Percentiles rank a stretch among this genome's conserved stretches.
Evolutionary conservation across 2,329 filamentous ascomycete genomes (phyloP).

Genomic region (Microcyclospora pomicola): DNA sequence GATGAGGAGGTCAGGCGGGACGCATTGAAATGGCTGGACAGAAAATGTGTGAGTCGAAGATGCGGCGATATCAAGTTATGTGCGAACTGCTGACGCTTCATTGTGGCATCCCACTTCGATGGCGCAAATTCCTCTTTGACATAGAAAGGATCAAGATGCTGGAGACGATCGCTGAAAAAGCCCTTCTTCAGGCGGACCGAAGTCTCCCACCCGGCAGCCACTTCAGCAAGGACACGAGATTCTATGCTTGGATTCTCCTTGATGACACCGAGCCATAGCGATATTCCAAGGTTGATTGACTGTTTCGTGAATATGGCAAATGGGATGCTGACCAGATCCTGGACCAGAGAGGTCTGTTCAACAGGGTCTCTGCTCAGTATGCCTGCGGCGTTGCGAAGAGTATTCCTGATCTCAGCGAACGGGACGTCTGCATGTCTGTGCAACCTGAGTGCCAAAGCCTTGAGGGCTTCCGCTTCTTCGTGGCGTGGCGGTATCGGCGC

Average conservation of each 20-base stretch:
- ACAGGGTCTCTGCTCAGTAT: conserved; percentile 66
- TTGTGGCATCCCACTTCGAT: conserved; percentile 62
- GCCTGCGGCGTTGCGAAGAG: conserved; percentile 71
- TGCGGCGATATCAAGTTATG: conserved; percentile 81
- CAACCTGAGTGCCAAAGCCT: conserved; percentile 59
- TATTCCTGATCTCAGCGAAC: conserved; percentile 62
- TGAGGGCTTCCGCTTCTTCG: conserved; percentile 45
- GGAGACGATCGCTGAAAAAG: conserved; percentile 61
- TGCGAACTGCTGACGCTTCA: conserved; percentile 61
- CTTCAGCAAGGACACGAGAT: conserved; percentile 69
- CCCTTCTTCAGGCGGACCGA: conserved; percentile 66
- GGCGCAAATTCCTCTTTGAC: conserved; percentile 85
- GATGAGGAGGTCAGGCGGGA: conserved; percentile 74
- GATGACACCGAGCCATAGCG: conserved; percentile 90
- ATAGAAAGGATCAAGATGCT: conserved; percentile 78
- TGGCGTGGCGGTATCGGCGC: conserved; percentile 18
- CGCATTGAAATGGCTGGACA: conserved; percentile 89
- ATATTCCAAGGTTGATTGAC: conserved; percentile 88
- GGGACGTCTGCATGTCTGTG: conserved; percentile 55
- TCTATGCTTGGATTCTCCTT: conserved; percentile 89
- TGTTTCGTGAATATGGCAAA: conserved; percentile 90
- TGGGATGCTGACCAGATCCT: conserved; percentile 81
- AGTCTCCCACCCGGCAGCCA: conserved; percentile 80
- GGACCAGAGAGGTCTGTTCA: conserved; percentile 65
- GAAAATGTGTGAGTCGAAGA: conserved; percentile 70